Conservation (phyloP, 2,329 filamentous ascomycete genomes). For the Clonostachys solani region DNA sequence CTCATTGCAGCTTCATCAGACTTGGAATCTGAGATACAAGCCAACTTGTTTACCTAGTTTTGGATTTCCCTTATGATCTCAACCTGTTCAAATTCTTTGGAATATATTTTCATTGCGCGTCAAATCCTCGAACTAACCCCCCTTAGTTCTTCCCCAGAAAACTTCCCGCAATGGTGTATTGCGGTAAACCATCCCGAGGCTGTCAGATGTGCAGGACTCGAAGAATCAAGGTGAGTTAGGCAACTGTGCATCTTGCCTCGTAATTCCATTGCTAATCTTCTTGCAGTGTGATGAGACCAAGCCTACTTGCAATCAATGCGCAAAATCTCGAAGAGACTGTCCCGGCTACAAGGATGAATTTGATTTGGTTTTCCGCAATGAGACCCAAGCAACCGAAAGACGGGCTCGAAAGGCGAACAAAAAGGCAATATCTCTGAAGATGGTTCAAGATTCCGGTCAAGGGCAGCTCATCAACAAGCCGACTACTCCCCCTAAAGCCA, state of each 20-base stretch:
- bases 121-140: not conserved
- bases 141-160: not conserved
- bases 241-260: not conserved
- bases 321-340: constrained; percentile 58
- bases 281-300: constrained; percentile 62
- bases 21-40: too few species aligned
- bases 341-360: constrained; percentile 69
- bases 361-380: constrained; percentile 68
- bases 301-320: constrained; percentile 61
- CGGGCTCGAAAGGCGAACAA: constrained; percentile 53
- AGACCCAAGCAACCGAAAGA: constrained; percentile 63
- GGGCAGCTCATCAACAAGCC: not conserved
- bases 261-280: not conserved
- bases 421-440: constrained; percentile 35
- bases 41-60: too few species aligned
- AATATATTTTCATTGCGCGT: not conserved
- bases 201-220: constrained; percentile 73
- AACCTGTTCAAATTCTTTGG: not conserved
- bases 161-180: constrained; percentile 52
- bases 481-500: not conserved
- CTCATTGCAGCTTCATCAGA: too few species aligned
- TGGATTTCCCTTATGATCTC: not conserved
- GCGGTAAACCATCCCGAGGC: constrained; percentile 61
- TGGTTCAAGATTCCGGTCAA: constrained; percentile 8
- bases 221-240: constrained; percentile 60